phyloP scores from a whole-genome alignment of 192 early-diverging fungal species.

The Fimicolochytrium jonesii region DNA sequence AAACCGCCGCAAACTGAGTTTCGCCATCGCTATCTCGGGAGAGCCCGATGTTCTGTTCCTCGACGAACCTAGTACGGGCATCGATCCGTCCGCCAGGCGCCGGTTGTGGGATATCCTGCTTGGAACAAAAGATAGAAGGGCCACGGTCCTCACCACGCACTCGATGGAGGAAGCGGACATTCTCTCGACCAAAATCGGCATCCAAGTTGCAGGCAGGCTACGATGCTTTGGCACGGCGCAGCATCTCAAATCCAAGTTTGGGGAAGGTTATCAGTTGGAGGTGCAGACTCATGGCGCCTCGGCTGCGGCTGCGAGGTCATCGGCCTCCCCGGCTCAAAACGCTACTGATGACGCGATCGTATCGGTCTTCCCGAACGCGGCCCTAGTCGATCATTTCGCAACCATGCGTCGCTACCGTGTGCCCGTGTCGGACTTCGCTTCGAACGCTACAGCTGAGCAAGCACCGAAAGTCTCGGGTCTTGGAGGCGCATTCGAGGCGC shows the following conservation, averaged over 20 bases:
- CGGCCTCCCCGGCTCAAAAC: neutral
- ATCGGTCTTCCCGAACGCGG: constrained; percentile 13
- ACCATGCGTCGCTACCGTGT: constrained; percentile 11
- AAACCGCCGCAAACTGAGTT: constrained; percentile 59
- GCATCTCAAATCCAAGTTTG: constrained; percentile 61
- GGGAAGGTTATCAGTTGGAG: constrained; percentile 54
- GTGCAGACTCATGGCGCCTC: too few species aligned
- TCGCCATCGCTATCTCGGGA: constrained; percentile 62
- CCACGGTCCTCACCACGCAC: constrained; percentile 43
- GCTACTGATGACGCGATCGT: neutral
- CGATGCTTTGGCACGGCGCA: constrained; percentile 58
- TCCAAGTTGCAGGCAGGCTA: constrained; percentile 36
- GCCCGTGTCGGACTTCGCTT: constrained; percentile 1
- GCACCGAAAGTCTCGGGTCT: constrained; percentile 12
- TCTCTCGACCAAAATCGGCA: too few species aligned
- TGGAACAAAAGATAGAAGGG: neutral
- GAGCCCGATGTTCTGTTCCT: constrained; percentile 63
- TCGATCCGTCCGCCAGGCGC: constrained; percentile 31
- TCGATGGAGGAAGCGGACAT: constrained; percentile 68
- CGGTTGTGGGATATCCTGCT: constrained; percentile 29
- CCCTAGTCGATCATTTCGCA: constrained; percentile 9
- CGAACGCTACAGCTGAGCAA: neutral
- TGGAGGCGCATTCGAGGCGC: constrained; percentile 42
- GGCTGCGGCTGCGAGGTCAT: too few species aligned
- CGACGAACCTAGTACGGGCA: constrained; percentile 53